Conservation (phyloP, 805 yeast genomes). For the Starmerella kuoi region DNA sequence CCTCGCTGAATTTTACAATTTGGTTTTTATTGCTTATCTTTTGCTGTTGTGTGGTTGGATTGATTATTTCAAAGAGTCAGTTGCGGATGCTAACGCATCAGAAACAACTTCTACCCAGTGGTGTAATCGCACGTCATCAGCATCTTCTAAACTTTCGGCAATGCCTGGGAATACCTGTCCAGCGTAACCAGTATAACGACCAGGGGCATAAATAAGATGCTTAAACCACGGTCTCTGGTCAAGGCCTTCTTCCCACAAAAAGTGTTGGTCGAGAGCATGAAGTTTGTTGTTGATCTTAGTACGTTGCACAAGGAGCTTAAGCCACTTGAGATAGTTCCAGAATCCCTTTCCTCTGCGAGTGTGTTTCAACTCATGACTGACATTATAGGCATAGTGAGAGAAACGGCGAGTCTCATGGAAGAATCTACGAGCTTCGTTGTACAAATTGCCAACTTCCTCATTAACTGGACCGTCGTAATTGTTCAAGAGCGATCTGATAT, state of each 20-base stretch:
- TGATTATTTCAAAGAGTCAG: too few relatives aligned
- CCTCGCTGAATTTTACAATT: too few relatives aligned
- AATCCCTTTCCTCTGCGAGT: conserved; percentile 23
- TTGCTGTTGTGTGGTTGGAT: too few relatives aligned
- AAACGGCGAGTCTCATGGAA: conserved; percentile 30
- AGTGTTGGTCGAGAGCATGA: conserved; percentile 35
- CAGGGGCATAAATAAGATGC: conserved; percentile 48
- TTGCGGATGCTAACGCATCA: conserved; percentile 13
- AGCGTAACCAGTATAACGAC: conserved; percentile 48
- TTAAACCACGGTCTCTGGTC: conserved; percentile 45
- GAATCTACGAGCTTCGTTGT: conserved; percentile 22
- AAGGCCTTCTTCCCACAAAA: conserved; percentile 39
- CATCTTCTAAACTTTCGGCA: conserved; percentile 42
- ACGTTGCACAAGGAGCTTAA: conserved; percentile 30
- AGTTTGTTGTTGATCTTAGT: conserved; percentile 33
- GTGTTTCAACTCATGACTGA: conserved; percentile 20
- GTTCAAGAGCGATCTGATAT: conserved; percentile 30
- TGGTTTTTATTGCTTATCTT: too few relatives aligned
- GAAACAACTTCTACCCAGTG: conserved; percentile 33
- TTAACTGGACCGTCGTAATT: conserved; percentile 17
- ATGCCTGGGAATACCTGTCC: conserved; percentile 47
- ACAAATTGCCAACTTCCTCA: conserved; percentile 16
- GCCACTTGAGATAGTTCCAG: conserved; percentile 28
- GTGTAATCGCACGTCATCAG: conserved; percentile 29
- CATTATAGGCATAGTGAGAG: conserved; percentile 58